These are phyloP conservation scores for Lanmaoa pseudosensibilis DNA, from an alignment of 768 basidiomycete genomes.

Conservation along the genomic window DNA sequence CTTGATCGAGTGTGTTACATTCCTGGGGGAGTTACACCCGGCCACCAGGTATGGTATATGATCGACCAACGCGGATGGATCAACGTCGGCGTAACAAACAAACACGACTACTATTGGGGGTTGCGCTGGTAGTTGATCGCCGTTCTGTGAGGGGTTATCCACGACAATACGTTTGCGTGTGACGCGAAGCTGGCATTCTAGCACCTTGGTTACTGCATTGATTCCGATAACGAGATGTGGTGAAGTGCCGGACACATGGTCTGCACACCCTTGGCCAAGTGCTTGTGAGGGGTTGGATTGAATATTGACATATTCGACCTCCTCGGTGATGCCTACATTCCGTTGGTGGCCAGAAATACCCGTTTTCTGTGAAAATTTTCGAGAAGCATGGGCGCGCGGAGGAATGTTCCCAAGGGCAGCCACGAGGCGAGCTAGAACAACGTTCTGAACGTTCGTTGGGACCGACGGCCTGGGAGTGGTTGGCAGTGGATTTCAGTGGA, in stretches of 20 bases:
- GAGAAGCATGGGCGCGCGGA: slow-evolving; percentile 30
- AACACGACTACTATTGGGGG: slow-evolving; percentile 48
- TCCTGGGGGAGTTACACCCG: slow-evolving; percentile 57
- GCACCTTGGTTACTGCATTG: slow-evolving; percentile 72
- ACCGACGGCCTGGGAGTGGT: slow-evolving; percentile 55
- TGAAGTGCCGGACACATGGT: neutral
- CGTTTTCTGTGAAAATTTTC: slow-evolving; percentile 8
- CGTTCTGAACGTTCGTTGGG: slow-evolving; percentile 61
- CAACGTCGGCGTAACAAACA: slow-evolving; percentile 72
- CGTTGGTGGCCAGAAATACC: neutral
- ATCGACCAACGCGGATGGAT: slow-evolving; percentile 67
- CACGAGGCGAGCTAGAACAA: slow-evolving; percentile 51
- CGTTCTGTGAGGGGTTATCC: neutral
- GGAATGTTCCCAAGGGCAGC: slow-evolving; percentile 51
- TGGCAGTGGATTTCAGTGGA: neutral
- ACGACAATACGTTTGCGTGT: slow-evolving; percentile 21
- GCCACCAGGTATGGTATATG: slow-evolving; percentile 80
- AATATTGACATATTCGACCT: neutral
- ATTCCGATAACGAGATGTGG: slow-evolving; percentile 64
- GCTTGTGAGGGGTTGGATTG: neutral
- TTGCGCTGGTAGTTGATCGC: neutral
- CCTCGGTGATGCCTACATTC: slow-evolving; percentile 32
- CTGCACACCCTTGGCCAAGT: neutral
- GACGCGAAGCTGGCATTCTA: slow-evolving; percentile 57
- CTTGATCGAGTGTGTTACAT: slow-evolving; percentile 41